These are phyloP conservation scores for Triticum timopheevii DNA, from an alignment of 176 grass and related monocot genomes.

Conservation along the genomic window DNA sequence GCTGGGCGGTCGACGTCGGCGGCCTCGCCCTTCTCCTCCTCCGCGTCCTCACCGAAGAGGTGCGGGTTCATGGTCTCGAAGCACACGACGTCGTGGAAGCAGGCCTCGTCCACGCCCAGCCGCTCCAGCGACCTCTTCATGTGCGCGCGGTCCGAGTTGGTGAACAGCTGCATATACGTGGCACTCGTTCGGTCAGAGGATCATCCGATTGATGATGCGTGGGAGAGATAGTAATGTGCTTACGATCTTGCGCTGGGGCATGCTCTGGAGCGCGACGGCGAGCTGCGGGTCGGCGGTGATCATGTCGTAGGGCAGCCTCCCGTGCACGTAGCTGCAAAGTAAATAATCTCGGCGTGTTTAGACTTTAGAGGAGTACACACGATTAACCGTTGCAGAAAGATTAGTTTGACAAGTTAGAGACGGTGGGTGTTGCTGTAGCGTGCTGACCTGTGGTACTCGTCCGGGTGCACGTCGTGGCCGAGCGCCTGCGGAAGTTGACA, in stretches of 20 bases:
- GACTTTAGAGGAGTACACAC: too few relatives aligned
- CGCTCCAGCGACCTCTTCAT: slow-evolving; percentile 51
- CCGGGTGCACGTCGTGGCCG: slow-evolving; percentile 83
- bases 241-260: slow-evolving; percentile 85
- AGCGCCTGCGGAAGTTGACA: slow-evolving; percentile 50
- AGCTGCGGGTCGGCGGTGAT: slow-evolving; percentile 69
- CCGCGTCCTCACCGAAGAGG: slow-evolving; percentile 47
- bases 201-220: neutral
- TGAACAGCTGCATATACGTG: slow-evolving; percentile 55
- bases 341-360: too few relatives aligned
- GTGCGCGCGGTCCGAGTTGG: slow-evolving; percentile 83
- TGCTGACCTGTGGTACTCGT: slow-evolving; percentile 94
- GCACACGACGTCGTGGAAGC: slow-evolving; percentile 73
- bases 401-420: neutral
- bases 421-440: neutral
- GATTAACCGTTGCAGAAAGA: too few relatives aligned
- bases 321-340: slow-evolving; percentile 74
- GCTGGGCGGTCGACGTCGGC: neutral
- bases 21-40: neutral
- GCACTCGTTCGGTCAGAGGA: neutral
- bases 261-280: slow-evolving; percentile 54
- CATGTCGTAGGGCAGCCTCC: slow-evolving; percentile 66
- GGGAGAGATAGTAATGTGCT: neutral
- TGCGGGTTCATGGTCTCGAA: slow-evolving; percentile 98
- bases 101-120: slow-evolving; percentile 61